phyloP scores from a whole-genome alignment of 768 basidiomycete genomes.

The Gloeophyllum trabeum region DNA sequence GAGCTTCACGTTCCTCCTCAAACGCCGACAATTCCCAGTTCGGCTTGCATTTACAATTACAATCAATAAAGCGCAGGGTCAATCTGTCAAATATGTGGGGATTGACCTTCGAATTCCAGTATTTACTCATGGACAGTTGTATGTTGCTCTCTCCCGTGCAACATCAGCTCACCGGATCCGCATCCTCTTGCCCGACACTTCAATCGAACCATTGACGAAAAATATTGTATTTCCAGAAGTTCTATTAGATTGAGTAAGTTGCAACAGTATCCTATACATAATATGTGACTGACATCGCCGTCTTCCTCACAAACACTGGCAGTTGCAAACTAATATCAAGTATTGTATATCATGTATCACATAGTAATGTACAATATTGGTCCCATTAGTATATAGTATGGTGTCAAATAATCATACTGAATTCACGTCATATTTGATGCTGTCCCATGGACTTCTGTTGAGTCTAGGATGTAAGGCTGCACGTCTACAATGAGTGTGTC shows the following conservation, averaged over 20 bases:
- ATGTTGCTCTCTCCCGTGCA: slow-evolving; percentile 29
- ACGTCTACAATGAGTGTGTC: no score
- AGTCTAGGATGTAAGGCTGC: no score
- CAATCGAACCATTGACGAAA: not conserved
- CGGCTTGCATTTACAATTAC: slow-evolving; percentile 33
- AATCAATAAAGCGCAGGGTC: slow-evolving; percentile 39
- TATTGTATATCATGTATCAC: not conserved
- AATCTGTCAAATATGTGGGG: slow-evolving; percentile 30
- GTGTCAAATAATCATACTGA: no score
- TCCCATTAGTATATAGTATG: no score
- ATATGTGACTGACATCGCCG: not conserved
- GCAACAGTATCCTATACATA: not conserved
- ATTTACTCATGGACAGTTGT: slow-evolving; percentile 32
- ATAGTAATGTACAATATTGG: no score
- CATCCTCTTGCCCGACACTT: slow-evolving; percentile 9
- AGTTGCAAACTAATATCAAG: not conserved
- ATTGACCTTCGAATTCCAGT: slow-evolving; percentile 24
- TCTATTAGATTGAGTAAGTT: not conserved
- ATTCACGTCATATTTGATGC: no score
- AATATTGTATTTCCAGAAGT: not conserved
- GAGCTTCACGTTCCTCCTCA: slow-evolving; percentile 19
- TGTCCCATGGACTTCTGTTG: no score
- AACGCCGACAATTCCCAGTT: slow-evolving; percentile 28
- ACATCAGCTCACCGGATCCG: slow-evolving; percentile 19
- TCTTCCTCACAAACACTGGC: not conserved